Conservation (phyloP, 805 yeast species). For the Pichia deserticola region DNA sequence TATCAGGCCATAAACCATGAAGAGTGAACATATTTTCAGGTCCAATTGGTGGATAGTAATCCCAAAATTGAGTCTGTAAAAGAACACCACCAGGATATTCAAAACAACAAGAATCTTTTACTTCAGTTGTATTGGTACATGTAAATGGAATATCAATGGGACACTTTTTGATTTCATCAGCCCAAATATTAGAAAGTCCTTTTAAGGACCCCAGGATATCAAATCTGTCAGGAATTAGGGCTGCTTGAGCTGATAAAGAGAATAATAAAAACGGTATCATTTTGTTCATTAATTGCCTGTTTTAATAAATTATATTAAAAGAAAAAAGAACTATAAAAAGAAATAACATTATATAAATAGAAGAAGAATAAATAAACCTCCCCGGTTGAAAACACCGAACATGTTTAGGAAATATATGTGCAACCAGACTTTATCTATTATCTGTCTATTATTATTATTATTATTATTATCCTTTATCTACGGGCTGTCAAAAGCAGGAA, state of each 20-base stretch:
- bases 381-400: too few species aligned
- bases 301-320: too few species aligned
- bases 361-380: too few species aligned
- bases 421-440: too few species aligned
- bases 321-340: too few species aligned
- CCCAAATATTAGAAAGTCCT: background rate
- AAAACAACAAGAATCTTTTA: conserved; percentile 68
- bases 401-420: too few species aligned
- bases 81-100: conserved; percentile 83
- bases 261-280: background rate
- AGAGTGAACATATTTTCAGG: conserved; percentile 66
- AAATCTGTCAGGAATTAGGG: background rate
- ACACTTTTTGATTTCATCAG: conserved; percentile 28
- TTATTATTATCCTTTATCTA: too few species aligned
- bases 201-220: background rate
- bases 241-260: background rate
- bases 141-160: conserved; percentile 54
- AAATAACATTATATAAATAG: too few species aligned
- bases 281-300: background rate
- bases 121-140: conserved; percentile 49
- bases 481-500: too few species aligned
- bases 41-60: conserved; percentile 67
- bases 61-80: conserved; percentile 90
- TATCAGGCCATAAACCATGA: conserved; percentile 88
- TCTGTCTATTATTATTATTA: too few species aligned